Evolutionary conservation across 345 rosid species (phyloP).

Genomic region (Rhizophora mangle): DNA sequence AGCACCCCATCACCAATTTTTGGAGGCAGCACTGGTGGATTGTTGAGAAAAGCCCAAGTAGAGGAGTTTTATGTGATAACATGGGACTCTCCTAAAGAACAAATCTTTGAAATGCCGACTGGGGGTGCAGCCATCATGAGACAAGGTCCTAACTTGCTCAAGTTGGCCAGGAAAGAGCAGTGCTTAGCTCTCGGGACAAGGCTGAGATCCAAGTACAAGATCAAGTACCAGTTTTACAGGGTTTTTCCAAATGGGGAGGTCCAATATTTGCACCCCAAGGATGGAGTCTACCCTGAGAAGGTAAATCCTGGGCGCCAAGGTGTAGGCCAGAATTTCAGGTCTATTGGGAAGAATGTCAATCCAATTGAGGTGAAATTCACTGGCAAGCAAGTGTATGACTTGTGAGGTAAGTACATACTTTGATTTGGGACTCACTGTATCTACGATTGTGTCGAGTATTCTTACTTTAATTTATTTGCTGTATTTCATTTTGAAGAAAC

Average conservation of each 20-base stretch:
- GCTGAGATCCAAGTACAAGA: slow-evolving; percentile 94
- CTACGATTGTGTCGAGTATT: background rate
- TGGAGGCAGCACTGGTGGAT: slow-evolving; percentile 83
- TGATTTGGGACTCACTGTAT: background rate
- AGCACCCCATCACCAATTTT: slow-evolving; percentile 92
- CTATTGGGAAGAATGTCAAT: slow-evolving; percentile 81
- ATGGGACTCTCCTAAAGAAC: slow-evolving; percentile 92
- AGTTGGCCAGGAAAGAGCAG: slow-evolving; percentile 94
- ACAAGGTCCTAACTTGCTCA: slow-evolving; percentile 83
- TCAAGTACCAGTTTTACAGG: slow-evolving; percentile 89
- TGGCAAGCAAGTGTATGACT: slow-evolving; percentile 82
- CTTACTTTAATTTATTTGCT: background rate
- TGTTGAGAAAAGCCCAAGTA: slow-evolving; percentile 75
- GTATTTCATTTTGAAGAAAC: background rate
- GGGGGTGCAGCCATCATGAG: slow-evolving; percentile 98
- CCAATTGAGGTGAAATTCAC: slow-evolving; percentile 96
- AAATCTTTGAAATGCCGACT: slow-evolving; percentile 93
- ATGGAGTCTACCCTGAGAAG: slow-evolving; percentile 94
- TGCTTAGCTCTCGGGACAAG: slow-evolving; percentile 89
- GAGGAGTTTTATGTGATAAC: slow-evolving; percentile 94
- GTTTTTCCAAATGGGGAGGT: slow-evolving; percentile 94
- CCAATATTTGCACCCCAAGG: slow-evolving; percentile 91
- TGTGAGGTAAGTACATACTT: slow-evolving; percentile 36
- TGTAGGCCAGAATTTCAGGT: slow-evolving; percentile 76
- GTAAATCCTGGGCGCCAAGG: slow-evolving; percentile 85